Conservation (phyloP, 2,329 filamentous ascomycete genomes). For the Dactylellina parvicollis region DNA sequence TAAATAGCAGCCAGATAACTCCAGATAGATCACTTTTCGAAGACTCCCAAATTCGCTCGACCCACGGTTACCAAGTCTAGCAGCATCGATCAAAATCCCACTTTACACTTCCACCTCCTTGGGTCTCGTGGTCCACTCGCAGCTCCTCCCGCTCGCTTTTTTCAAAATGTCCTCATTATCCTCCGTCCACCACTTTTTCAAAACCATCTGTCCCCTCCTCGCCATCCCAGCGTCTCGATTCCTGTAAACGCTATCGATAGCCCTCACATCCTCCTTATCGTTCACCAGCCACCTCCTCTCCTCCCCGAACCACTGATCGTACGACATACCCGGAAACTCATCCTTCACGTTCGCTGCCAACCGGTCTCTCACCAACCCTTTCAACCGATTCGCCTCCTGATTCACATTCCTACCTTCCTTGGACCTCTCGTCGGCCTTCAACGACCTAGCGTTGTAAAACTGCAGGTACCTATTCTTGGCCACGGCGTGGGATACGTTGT, state of each 20-base stretch:
- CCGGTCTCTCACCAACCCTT: constrained; percentile 4
- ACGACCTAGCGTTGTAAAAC: constrained; percentile 36
- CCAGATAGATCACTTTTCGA: not conserved
- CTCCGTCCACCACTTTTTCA: constrained; percentile 62
- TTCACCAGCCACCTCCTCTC: constrained; percentile 63
- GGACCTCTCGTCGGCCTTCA: constrained; percentile 19
- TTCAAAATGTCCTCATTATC: constrained; percentile 62
- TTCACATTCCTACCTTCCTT: constrained; percentile 25
- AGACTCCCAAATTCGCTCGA: too few relatives aligned
- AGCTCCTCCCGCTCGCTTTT: constrained; percentile 57
- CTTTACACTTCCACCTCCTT: constrained; percentile 6
- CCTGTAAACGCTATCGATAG: constrained; percentile 64
- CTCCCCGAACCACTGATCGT: constrained; percentile 55
- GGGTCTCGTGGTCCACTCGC: constrained; percentile 32
- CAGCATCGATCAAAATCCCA: not conserved
- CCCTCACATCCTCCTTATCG: constrained; percentile 62
- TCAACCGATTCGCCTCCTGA: constrained; percentile 22
- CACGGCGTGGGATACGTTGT: constrained; percentile 26
- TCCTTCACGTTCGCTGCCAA: constrained; percentile 22
- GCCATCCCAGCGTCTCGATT: constrained; percentile 62
- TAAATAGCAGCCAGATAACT: not conserved
- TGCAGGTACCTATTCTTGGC: constrained; percentile 21
- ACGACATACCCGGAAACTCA: constrained; percentile 30
- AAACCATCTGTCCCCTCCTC: constrained; percentile 60
- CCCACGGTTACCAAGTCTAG: too few relatives aligned